Evolutionary conservation across 371 early-diverging fungal species (phyloP).

Genomic region (Rhizopus arrhizus): DNA sequence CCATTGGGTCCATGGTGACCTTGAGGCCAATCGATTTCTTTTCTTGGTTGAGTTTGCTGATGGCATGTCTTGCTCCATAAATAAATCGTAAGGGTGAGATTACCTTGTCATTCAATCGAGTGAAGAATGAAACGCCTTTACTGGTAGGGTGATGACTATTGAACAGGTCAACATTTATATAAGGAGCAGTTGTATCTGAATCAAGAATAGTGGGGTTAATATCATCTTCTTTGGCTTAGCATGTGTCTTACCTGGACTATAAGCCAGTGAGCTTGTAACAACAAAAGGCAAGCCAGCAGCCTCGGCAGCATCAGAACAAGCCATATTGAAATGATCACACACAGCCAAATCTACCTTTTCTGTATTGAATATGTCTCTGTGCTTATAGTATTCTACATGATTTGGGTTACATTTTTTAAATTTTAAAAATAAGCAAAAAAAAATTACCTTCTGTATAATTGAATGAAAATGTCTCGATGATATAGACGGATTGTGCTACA

Average conservation of each 20-base stretch:
- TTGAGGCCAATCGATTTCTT: neutral
- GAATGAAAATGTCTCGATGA: neutral
- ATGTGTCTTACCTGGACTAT: neutral
- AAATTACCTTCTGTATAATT: too few relatives aligned
- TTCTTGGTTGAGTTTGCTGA: neutral
- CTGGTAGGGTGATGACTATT: neutral
- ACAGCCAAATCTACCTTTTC: slow-evolving; percentile 17
- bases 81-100: neutral
- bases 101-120: slow-evolving; percentile 2
- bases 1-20: neutral
- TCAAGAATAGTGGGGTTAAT: neutral
- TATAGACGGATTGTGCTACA: neutral
- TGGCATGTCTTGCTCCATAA: neutral
- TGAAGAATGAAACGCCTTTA: neutral
- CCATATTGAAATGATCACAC: slow-evolving; percentile 18
- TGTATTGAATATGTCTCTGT: neutral
- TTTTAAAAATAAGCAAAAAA: too few relatives aligned
- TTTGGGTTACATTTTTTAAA: neutral
- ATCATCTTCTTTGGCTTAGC: neutral
- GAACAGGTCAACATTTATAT: neutral
- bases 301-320: slow-evolving; percentile 18
- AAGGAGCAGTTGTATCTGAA: neutral
- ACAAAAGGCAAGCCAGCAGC: slow-evolving; percentile 11
- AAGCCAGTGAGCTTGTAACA: neutral
- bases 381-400: neutral